Conservation (phyloP, 2,329 filamentous ascomycete species). For the Penicillium sp. region DNA sequence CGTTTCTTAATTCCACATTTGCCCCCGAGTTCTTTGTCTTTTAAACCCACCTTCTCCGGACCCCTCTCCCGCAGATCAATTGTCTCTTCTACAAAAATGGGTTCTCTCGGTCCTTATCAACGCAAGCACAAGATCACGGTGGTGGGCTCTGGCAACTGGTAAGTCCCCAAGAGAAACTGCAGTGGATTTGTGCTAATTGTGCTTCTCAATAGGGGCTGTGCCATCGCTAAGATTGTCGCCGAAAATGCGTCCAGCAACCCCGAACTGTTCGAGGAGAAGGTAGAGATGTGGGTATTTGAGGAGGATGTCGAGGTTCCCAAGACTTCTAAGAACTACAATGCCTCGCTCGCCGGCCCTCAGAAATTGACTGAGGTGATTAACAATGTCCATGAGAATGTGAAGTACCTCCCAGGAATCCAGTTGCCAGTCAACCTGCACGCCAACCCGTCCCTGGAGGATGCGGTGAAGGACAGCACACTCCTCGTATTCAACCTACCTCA, state of each 20-base stretch:
- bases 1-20: constrained; percentile 15
- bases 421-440: constrained; percentile 68
- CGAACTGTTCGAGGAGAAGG: constrained; percentile 78
- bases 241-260: constrained; percentile 81
- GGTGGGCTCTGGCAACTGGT: constrained; percentile 96
- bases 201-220: constrained; percentile 85
- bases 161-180: constrained; percentile 23
- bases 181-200: constrained; percentile 67
- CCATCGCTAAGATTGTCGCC: constrained; percentile 93
- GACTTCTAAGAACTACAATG: constrained; percentile 70
- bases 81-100: constrained; percentile 29
- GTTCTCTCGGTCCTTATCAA: constrained; percentile 30
- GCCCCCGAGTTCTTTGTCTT: constrained; percentile 17
- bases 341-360: constrained; percentile 68
- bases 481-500: constrained; percentile 97
- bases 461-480: constrained; percentile 80
- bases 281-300: constrained; percentile 99
- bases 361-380: constrained; percentile 94
- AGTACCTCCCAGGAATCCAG: constrained; percentile 87
- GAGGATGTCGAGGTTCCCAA: constrained; percentile 76
- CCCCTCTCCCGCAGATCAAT: constrained; percentile 21
- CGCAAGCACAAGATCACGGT: constrained; percentile 59
- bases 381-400: constrained; percentile 89
- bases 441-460: constrained; percentile 54
- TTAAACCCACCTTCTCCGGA: constrained; percentile 19